A percentile compares a stretch with the other conserved stretches of the same genome.
phyloP scores from a whole-genome alignment of 495 filamentous ascomycete genomes.

The Gamarada debralockiae region DNA sequence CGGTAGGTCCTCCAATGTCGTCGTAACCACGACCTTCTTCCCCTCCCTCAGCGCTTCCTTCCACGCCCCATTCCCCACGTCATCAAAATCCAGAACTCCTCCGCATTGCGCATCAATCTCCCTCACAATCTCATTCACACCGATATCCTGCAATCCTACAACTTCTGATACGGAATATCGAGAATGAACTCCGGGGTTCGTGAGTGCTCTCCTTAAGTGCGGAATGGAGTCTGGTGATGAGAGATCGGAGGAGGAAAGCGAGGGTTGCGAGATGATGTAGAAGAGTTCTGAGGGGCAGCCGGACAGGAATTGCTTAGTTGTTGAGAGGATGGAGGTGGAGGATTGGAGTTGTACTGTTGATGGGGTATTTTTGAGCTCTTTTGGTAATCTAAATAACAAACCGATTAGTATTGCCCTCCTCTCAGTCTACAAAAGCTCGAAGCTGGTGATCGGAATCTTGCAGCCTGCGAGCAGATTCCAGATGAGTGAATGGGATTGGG shows the following conservation, averaged over 20 bases:
- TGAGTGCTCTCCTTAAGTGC: slow-evolving; percentile 42
- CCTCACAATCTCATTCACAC: slow-evolving; percentile 29
- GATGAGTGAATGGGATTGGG: slow-evolving; percentile 4
- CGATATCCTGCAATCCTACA: slow-evolving; percentile 44
- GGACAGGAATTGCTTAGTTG: slow-evolving; percentile 46
- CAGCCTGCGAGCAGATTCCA: background rate
- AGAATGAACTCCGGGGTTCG: background rate
- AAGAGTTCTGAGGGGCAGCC: slow-evolving; percentile 75
- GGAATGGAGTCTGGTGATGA: slow-evolving; percentile 44
- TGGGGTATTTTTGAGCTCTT: slow-evolving; percentile 1
- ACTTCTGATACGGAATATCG: slow-evolving; percentile 52
- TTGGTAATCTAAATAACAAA: background rate
- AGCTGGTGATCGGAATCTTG: background rate
- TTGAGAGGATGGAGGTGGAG: slow-evolving; percentile 31
- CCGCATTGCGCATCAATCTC: slow-evolving; percentile 24
- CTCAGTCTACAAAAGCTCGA: no score
- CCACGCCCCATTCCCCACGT: slow-evolving; percentile 28
- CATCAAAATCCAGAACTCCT: slow-evolving; percentile 32
- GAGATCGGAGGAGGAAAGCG: slow-evolving; percentile 59
- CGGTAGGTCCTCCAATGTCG: background rate
- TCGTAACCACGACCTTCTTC: slow-evolving; percentile 2
- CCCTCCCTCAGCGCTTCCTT: slow-evolving; percentile 2
- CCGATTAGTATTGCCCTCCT: no score
- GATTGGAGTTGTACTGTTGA: slow-evolving; percentile 40
- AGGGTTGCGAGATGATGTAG: slow-evolving; percentile 76